These are phyloP conservation scores for Anastatica hierochuntica DNA, from an alignment of 345 rosid species.

Conservation along the genomic window DNA sequence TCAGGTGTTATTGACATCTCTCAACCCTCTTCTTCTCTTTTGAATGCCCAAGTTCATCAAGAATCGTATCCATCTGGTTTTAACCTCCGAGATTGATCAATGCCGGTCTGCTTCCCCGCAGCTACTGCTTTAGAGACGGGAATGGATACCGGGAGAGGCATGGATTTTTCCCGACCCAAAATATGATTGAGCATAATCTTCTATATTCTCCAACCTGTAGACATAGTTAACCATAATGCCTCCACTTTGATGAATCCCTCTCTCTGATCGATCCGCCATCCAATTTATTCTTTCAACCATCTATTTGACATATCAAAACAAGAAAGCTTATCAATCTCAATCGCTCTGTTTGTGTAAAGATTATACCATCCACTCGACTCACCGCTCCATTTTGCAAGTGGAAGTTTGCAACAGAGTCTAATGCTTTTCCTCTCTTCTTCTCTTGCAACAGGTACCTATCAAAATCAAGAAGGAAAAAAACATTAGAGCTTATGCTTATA, in stretches of 20 bases:
- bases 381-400: conserved; percentile 98
- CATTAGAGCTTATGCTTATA: not conserved
- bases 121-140: conserved; percentile 14
- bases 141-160: conserved; percentile 39
- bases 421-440: conserved; percentile 93
- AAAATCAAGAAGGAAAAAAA: not conserved
- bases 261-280: conserved; percentile 84
- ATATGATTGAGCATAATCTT: conserved; percentile 71
- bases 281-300: conserved; percentile 91
- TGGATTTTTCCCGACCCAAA: conserved; percentile 60
- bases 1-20: not conserved
- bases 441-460: conserved; percentile 78
- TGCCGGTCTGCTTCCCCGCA: not conserved
- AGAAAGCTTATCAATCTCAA: not conserved
- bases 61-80: not conserved
- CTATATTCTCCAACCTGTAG: conserved; percentile 83
- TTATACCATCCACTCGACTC: conserved; percentile 16
- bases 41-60: conserved; percentile 3
- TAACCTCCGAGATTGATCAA: not conserved
- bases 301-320: conserved; percentile 26
- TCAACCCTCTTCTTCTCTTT: not conserved
- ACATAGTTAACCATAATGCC: conserved; percentile 89
- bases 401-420: conserved; percentile 93
- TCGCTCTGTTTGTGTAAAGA: not conserved
- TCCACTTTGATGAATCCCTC: conserved; percentile 61